These are phyloP conservation scores for Verruconis gallopava DNA, from an alignment of 2,329 filamentous ascomycete genomes.

Conservation along the genomic window DNA sequence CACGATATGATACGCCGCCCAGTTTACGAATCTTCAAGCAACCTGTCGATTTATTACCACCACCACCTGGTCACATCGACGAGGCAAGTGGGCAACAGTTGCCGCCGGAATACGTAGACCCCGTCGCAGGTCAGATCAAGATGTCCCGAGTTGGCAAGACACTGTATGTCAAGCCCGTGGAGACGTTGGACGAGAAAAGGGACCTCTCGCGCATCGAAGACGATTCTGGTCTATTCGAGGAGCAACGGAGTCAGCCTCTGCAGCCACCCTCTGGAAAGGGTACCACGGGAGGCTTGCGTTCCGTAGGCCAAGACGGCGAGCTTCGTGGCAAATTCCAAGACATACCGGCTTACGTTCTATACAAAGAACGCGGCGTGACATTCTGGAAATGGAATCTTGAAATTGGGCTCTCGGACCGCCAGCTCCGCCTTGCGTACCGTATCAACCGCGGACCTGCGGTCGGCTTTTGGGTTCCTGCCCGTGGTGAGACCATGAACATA, in stretches of 20 bases:
- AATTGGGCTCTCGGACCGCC: constrained; percentile 63
- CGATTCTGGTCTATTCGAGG: constrained; percentile 75
- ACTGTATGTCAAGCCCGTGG: constrained; percentile 79
- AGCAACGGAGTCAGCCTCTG: constrained; percentile 38
- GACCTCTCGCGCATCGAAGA: constrained; percentile 72
- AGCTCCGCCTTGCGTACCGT: constrained; percentile 84
- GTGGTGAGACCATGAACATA: constrained; percentile 83
- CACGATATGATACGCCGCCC: constrained; percentile 67
- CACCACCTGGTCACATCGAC: constrained; percentile 57
- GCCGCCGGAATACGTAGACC: constrained; percentile 74
- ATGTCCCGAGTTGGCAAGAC: constrained; percentile 73
- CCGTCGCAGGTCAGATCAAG: constrained; percentile 77
- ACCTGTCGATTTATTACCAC: constrained; percentile 67
- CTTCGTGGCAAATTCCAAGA: constrained; percentile 70
- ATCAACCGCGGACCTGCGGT: constrained; percentile 84
- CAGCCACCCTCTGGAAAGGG: neutral
- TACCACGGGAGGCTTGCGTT: constrained; percentile 19
- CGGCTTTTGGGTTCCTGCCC: constrained; percentile 88
- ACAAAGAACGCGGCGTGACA: constrained; percentile 73
- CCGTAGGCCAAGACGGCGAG: constrained; percentile 58
- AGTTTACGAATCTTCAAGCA: constrained; percentile 76
- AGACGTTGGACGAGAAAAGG: constrained; percentile 63
- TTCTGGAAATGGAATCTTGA: constrained; percentile 98
- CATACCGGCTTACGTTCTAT: constrained; percentile 67
- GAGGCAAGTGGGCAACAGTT: constrained; percentile 47